Base-by-base conservation (phyloP, 495 filamentous ascomycete genomes). In the Trichoderma reesei region DNA sequence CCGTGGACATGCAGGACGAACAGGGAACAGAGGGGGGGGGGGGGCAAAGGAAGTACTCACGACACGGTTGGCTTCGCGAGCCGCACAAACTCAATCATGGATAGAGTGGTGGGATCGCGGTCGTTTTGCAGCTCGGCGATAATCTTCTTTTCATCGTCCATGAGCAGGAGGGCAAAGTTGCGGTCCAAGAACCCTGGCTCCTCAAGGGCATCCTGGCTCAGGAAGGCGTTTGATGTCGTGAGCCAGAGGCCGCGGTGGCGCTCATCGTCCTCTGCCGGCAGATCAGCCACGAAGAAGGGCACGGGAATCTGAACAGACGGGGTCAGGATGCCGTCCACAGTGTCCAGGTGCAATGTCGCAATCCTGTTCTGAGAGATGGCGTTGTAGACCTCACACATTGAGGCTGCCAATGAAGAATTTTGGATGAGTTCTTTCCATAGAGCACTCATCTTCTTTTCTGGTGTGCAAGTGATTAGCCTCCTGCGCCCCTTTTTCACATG, bases 251-350 rank as follows among this genome's bases (percentile, higher is more conserved):
- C 92, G 80, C 84, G 71, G 82, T 86, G 69, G 76, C 84, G 65
- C 81, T 81, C 63, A 85, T 89, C 59, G 79, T 85, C 71, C 3
- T 87, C 82, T 5, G 82, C 82, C 13, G 90, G 87, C 18, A 95
- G 75, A 62, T 87, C 86, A 5, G 88, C 80, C 5, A 90, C 86
- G 41, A 90, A 91, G 34, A 87, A 88, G 11, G 89, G 81, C 33
- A 90, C 82, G 1, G 92, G 91, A 14, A 96, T 94, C 71, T 96
- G 92, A 20, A 97, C 82, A 1, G 90, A 92, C 48, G 92, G 85
- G 9, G 88, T 79, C 2, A 84, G 69, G 60, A 75, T 69, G 46
- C 75, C 80, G 65, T 77, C 74, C 41, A 72, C 65, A 9, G 80
- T 80, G 37, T 81, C 78, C 6, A 84, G 69, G 54, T 79, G 77